A percentile compares a stretch with the other conserved stretches of the same genome.
Conservation (phyloP, 805 yeast genomes). For the Metschnikowia bowlesiae region DNA sequence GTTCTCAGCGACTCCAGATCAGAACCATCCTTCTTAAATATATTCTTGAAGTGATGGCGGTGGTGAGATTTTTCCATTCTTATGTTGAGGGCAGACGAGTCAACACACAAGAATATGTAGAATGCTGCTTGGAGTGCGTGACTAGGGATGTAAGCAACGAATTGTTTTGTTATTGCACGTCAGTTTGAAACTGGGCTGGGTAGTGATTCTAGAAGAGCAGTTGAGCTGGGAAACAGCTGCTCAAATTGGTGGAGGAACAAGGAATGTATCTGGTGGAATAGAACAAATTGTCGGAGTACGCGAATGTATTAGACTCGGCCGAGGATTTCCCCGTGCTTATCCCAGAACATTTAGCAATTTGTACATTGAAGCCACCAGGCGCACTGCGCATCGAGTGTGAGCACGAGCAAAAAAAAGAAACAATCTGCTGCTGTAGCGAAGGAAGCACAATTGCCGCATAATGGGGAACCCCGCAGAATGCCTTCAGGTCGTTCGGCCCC, state of each 20-base stretch:
- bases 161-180: background rate
- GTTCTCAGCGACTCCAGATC: constrained; percentile 9
- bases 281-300: background rate
- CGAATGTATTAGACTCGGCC: background rate
- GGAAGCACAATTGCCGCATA: background rate
- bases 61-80: constrained; percentile 8
- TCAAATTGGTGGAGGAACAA: background rate
- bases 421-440: background rate
- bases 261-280: background rate
- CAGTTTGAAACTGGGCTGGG: background rate
- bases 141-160: background rate
- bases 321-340: constrained; percentile 2
- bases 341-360: constrained; percentile 1
- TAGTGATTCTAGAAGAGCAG: background rate
- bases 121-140: background rate
- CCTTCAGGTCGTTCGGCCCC: background rate
- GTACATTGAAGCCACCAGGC: constrained; percentile 1
- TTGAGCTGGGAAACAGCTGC: background rate
- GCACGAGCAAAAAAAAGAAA: background rate
- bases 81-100: background rate
- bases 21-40: constrained; percentile 20
- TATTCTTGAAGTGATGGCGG: constrained; percentile 20
- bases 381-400: constrained; percentile 2
- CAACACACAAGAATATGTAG: background rate
- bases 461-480: background rate